These are phyloP conservation scores for Rhododendron griersonianum DNA, from an alignment of 148 eudicot species.

Conservation along the genomic window DNA sequence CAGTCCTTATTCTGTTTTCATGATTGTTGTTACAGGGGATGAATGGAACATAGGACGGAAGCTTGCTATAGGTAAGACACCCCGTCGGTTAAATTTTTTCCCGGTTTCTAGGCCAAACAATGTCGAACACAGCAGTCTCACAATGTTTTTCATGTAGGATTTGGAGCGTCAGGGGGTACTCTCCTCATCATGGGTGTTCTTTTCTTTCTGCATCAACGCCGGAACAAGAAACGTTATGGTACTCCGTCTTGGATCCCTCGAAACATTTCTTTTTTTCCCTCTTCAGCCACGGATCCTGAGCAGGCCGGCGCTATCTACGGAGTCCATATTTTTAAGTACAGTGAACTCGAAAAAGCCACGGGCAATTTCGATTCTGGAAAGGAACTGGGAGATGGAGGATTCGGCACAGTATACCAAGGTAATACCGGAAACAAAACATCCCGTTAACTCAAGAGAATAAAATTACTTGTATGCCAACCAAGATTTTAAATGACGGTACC, in stretches of 20 bases:
- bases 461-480: background rate
- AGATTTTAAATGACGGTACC: too few relatives aligned
- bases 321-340: conserved; percentile 41
- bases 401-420: conserved; percentile 72
- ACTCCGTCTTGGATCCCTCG: background rate
- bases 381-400: conserved; percentile 79
- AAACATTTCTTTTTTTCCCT: conserved; percentile 4
- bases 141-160: conserved; percentile 8
- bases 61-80: conserved; percentile 16
- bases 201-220: background rate
- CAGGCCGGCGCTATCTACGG: conserved; percentile 28
- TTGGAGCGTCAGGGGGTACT: conserved; percentile 6
- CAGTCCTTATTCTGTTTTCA: background rate
- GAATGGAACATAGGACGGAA: background rate
- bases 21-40: conserved; percentile 1
- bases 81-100: background rate
- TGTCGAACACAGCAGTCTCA: background rate
- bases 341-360: conserved; percentile 55
- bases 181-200: background rate
- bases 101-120: background rate
- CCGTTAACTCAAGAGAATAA: background rate
- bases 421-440: background rate
- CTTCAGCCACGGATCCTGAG: conserved; percentile 17
- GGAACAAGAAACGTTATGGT: conserved; percentile 3
- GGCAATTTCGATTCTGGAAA: conserved; percentile 38